phyloP scores from a whole-genome alignment of 2,329 filamentous ascomycete genomes.

The Aspergillus awamori region DNA sequence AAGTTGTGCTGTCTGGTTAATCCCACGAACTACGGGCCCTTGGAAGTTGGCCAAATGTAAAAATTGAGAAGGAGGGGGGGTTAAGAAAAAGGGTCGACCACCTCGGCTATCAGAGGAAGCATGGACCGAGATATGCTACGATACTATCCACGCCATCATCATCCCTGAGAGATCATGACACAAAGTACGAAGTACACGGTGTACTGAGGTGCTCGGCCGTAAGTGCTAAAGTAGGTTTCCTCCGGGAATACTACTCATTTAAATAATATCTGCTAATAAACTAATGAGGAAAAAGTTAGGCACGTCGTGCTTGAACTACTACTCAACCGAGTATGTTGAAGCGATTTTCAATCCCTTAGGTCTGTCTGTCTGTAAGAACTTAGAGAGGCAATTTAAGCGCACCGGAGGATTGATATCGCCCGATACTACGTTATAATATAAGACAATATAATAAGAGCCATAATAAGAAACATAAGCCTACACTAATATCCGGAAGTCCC shows the following conservation, averaged over 20 bases:
- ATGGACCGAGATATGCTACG: not conserved
- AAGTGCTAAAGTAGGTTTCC: not conserved
- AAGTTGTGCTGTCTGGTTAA: not conserved
- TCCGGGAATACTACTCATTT: not conserved
- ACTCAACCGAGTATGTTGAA: not conserved
- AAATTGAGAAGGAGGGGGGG: too few relatives aligned
- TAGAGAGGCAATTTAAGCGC: too few relatives aligned
- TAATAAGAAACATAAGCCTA: too few relatives aligned
- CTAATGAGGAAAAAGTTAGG: not conserved
- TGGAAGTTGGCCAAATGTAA: not conserved
- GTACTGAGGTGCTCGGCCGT: not conserved
- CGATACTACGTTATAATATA: too few relatives aligned
- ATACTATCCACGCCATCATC: too few relatives aligned
- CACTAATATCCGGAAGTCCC: too few relatives aligned
- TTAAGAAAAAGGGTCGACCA: not conserved
- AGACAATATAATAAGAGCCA: too few relatives aligned
- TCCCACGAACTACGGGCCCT: constrained; percentile 3
- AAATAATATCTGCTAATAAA: too few relatives aligned
- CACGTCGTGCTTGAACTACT: not conserved
- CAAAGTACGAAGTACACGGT: not conserved
- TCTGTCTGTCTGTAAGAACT: not conserved
- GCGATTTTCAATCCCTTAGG: not conserved
- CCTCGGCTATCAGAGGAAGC: constrained; percentile 12
- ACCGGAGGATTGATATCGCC: too few relatives aligned
- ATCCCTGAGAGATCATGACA: too few relatives aligned